Percentiles rank a stretch among this genome's conserved stretches.
These are phyloP conservation scores for Cercospora zeina DNA, from an alignment of 2,329 filamentous ascomycete species.

Conservation along the genomic window DNA sequence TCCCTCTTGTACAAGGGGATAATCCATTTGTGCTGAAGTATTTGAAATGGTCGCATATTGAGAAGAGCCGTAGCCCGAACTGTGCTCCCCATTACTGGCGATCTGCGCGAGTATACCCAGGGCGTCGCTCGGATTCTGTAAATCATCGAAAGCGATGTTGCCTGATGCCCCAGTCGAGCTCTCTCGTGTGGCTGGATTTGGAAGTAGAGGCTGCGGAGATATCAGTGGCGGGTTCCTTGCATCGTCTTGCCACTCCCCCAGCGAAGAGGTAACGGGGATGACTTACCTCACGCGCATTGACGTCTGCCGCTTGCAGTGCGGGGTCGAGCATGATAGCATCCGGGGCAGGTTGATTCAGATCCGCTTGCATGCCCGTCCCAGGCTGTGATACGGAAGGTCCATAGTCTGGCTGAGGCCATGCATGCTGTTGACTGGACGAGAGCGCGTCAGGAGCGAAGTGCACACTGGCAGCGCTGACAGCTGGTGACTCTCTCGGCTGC, in stretches of 20 bases:
- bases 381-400: slow-evolving; percentile 5
- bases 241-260: background rate
- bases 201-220: slow-evolving; percentile 13
- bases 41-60: slow-evolving; percentile 4
- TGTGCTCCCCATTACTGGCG: slow-evolving; percentile 41
- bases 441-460: slow-evolving; percentile 25
- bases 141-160: slow-evolving; percentile 44
- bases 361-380: slow-evolving; percentile 17
- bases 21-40: slow-evolving; percentile 43
- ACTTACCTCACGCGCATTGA: slow-evolving; percentile 23
- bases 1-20: slow-evolving; percentile 46
- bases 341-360: slow-evolving; percentile 28
- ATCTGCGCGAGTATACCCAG: slow-evolving; percentile 52
- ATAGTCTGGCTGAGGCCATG: slow-evolving; percentile 18
- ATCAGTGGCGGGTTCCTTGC: slow-evolving; percentile 14
- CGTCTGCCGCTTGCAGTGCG: slow-evolving; percentile 35
- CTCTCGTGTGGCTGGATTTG: slow-evolving; percentile 30
- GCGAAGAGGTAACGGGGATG: background rate
- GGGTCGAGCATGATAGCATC: slow-evolving; percentile 36
- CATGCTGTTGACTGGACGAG: slow-evolving; percentile 13
- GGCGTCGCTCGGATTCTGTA: slow-evolving; percentile 54
- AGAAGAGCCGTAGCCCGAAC: slow-evolving; percentile 6
- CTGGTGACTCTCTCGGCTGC: slow-evolving; percentile 24
- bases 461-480: slow-evolving; percentile 34
- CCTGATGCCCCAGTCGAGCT: slow-evolving; percentile 35